These are phyloP conservation scores for Aphanomyces stellatus DNA, from an alignment of 352 stramenopile genomes.

Conservation along the genomic window DNA sequence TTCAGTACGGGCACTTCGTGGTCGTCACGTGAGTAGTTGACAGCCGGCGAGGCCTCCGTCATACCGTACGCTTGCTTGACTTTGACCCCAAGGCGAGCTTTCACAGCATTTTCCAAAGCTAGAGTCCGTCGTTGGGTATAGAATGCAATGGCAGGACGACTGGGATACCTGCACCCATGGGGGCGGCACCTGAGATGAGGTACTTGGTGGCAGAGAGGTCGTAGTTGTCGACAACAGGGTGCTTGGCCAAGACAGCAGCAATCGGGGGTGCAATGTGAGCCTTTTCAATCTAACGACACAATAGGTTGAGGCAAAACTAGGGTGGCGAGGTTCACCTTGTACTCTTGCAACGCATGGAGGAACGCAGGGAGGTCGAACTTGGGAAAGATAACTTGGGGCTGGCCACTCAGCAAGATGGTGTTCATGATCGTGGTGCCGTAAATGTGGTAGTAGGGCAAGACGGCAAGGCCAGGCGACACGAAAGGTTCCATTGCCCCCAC, in stretches of 20 bases:
- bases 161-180: slow-evolving; percentile 64
- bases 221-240: slow-evolving; percentile 87
- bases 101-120: slow-evolving; percentile 46
- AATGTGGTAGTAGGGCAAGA: slow-evolving; percentile 96
- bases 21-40: background rate
- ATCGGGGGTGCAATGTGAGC: slow-evolving; percentile 86
- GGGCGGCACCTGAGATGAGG: slow-evolving; percentile 69
- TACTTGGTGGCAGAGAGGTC: slow-evolving; percentile 69
- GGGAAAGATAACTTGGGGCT: slow-evolving; percentile 78
- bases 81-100: slow-evolving; percentile 44
- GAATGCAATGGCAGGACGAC: background rate
- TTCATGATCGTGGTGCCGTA: slow-evolving; percentile 85
- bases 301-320: background rate
- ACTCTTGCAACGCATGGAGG: slow-evolving; percentile 59
- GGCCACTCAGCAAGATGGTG: slow-evolving; percentile 65
- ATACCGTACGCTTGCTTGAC: slow-evolving; percentile 51
- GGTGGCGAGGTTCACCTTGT: slow-evolving; percentile 28
- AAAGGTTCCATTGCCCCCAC: slow-evolving; percentile 53
- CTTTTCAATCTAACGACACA: background rate
- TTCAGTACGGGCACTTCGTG: background rate
- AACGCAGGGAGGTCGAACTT: slow-evolving; percentile 87
- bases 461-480: slow-evolving; percentile 32
- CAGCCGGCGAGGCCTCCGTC: slow-evolving; percentile 31
- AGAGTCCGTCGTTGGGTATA: too few species aligned
- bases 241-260: slow-evolving; percentile 71